phyloP scores from a whole-genome alignment of 1,139 yeast genomes.

The Hansenula sp. region DNA sequence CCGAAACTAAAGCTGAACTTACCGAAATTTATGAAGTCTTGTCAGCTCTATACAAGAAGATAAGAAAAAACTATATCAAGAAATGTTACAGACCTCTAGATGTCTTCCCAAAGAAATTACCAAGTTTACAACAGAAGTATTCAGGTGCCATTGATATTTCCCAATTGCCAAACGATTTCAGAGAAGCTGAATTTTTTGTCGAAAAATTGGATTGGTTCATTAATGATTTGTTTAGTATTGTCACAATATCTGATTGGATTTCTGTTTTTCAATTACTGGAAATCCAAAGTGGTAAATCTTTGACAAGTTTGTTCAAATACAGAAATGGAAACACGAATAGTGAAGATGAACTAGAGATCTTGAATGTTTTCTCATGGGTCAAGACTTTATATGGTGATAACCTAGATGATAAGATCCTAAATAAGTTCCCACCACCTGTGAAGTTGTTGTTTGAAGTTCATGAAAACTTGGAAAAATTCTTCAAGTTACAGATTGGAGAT shows the following conservation, averaged over 20 bases:
- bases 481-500: slow-evolving; percentile 65
- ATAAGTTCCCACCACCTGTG: slow-evolving; percentile 67
- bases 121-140: slow-evolving; percentile 12
- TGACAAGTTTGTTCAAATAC: slow-evolving; percentile 57
- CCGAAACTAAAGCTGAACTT: slow-evolving; percentile 28
- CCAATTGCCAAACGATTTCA: slow-evolving; percentile 19
- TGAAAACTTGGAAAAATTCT: slow-evolving; percentile 58
- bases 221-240: slow-evolving; percentile 53
- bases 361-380: slow-evolving; percentile 70
- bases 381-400: slow-evolving; percentile 45
- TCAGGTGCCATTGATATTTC: slow-evolving; percentile 17
- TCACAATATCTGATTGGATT: slow-evolving; percentile 76
- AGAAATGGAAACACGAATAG: slow-evolving; percentile 35
- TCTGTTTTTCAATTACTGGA: slow-evolving; percentile 71
- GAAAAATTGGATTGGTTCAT: slow-evolving; percentile 62
- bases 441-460: slow-evolving; percentile 66
- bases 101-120: slow-evolving; percentile 18
- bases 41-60: slow-evolving; percentile 57
- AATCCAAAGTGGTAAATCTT: slow-evolving; percentile 48
- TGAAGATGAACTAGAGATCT: slow-evolving; percentile 57
- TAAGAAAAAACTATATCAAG: slow-evolving; percentile 71
- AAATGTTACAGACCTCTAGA: slow-evolving; percentile 73
- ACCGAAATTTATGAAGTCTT: slow-evolving; percentile 39
- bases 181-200: slow-evolving; percentile 52
- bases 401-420: slow-evolving; percentile 39